phyloP scores from a whole-genome alignment of 2,329 filamentous ascomycete species.

The Thelonectria blattea region DNA sequence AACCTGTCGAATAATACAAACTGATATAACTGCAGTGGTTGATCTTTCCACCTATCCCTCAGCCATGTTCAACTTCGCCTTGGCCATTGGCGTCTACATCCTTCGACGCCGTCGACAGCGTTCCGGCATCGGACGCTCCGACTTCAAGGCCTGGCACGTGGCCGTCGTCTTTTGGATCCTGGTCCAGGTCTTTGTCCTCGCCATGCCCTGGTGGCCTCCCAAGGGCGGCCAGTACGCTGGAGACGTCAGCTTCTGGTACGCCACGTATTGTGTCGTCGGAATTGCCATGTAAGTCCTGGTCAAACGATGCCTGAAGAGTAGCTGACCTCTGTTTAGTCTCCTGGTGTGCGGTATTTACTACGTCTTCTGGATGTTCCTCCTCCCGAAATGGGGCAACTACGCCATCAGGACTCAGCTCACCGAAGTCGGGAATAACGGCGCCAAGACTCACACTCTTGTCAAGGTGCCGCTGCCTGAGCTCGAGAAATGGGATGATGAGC shows the following conservation, averaged over 20 bases:
- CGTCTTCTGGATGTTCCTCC: constrained; percentile 60
- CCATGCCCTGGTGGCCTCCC: constrained; percentile 77
- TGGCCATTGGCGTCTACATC: constrained; percentile 63
- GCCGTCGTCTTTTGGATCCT: constrained; percentile 65
- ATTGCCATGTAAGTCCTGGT: constrained; percentile 63
- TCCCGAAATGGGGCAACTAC: constrained; percentile 61
- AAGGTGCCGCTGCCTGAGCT: constrained; percentile 60
- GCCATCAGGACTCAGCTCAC: constrained; percentile 61
- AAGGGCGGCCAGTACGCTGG: constrained; percentile 63
- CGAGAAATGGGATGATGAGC: constrained; percentile 60
- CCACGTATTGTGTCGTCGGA: constrained; percentile 70
- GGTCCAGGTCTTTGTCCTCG: constrained; percentile 65
- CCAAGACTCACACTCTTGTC: constrained; percentile 53
- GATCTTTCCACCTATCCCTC: constrained; percentile 64
- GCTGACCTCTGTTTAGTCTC: constrained; percentile 45
- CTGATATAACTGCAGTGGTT: constrained; percentile 52
- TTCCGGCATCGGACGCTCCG: constrained; percentile 53
- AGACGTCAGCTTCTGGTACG: constrained; percentile 77
- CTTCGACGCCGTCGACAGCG: constrained; percentile 62
- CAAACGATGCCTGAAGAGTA: rapidly evolving
- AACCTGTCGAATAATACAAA: rapidly evolving
- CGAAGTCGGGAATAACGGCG: constrained; percentile 45
- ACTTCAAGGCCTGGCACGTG: constrained; percentile 65
- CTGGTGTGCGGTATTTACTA: constrained; percentile 64
- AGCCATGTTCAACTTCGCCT: constrained; percentile 61